Percentiles rank a stretch among this genome's conserved stretches.
phyloP scores from a whole-genome alignment of 495 filamentous ascomycete species.

The Rhizodiscina lignyota region DNA sequence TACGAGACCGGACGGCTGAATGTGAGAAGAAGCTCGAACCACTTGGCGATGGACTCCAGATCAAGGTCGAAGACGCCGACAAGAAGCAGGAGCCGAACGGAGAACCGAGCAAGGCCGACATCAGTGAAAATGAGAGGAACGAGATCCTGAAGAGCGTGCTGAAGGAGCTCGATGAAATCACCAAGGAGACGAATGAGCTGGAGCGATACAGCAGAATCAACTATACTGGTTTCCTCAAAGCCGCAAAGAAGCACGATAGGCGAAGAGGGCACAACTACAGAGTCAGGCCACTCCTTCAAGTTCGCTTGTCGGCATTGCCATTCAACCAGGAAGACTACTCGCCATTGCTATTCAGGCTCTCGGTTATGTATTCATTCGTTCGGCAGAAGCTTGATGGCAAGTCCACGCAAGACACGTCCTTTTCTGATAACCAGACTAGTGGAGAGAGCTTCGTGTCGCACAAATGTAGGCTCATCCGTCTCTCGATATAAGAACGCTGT shows the following conservation, averaged over 20 bases:
- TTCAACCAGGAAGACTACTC: constrained; percentile 95
- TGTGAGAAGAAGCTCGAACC: constrained; percentile 42
- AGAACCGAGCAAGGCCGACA: not conserved
- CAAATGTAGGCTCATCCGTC: constrained; percentile 46
- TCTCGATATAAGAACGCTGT: no score
- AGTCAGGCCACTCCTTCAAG: constrained; percentile 76
- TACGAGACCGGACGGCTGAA: constrained; percentile 48
- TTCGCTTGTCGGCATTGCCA: constrained; percentile 67
- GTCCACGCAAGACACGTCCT: constrained; percentile 10
- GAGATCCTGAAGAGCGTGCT: constrained; percentile 50
- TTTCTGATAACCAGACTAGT: constrained; percentile 23
- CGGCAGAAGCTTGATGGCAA: constrained; percentile 59
- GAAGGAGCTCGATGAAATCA: constrained; percentile 68
- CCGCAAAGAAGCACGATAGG: constrained; percentile 95
- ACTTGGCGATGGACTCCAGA: constrained; percentile 23
- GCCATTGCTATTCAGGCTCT: constrained; percentile 74
- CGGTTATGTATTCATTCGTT: constrained; percentile 88
- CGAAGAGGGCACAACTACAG: constrained; percentile 64
- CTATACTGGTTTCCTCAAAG: constrained; percentile 94
- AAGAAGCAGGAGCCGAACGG: constrained; percentile 17
- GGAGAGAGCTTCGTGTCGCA: constrained; percentile 68
- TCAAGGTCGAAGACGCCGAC: constrained; percentile 28
- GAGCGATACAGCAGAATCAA: constrained; percentile 93
- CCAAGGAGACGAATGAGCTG: constrained; percentile 78
- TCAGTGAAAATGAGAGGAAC: constrained; percentile 21